Conservation (phyloP, 805 yeast genomes). For the Saccharomyces cerevisiae region DNA sequence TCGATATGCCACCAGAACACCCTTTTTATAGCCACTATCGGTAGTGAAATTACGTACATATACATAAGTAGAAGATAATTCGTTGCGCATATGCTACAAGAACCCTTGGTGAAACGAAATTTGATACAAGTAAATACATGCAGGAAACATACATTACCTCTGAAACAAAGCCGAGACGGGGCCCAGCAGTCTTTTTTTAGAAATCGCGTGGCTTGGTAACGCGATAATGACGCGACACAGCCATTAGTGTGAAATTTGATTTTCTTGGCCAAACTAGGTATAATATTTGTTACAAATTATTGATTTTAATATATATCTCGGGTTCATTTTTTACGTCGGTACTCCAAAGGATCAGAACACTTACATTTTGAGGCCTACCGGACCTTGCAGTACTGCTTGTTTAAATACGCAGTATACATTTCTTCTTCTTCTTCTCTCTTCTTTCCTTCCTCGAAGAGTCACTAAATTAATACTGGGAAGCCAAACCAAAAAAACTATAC, state of each 20-base stretch:
- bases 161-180: background rate
- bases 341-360: background rate
- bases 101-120: background rate
- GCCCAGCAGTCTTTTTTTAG: background rate
- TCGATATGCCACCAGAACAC: conserved; percentile 16
- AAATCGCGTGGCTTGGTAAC: background rate
- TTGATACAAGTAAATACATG: background rate
- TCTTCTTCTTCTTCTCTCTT: background rate
- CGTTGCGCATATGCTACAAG: background rate
- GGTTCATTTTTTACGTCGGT: background rate
- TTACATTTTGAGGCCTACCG: background rate
- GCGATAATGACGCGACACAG: background rate
- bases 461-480: background rate
- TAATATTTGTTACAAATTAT: background rate
- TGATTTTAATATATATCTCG: background rate
- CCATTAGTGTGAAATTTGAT: background rate
- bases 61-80: background rate
- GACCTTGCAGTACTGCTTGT: background rate
- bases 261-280: background rate
- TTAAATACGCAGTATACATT: background rate
- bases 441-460: background rate
- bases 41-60: background rate
- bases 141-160: background rate
- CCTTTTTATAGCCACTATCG: conserved; percentile 11
- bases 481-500: background rate